These are phyloP conservation scores for Syncephalastrum racemosum DNA, from an alignment of 371 early-diverging fungal species.

Conservation along the genomic window DNA sequence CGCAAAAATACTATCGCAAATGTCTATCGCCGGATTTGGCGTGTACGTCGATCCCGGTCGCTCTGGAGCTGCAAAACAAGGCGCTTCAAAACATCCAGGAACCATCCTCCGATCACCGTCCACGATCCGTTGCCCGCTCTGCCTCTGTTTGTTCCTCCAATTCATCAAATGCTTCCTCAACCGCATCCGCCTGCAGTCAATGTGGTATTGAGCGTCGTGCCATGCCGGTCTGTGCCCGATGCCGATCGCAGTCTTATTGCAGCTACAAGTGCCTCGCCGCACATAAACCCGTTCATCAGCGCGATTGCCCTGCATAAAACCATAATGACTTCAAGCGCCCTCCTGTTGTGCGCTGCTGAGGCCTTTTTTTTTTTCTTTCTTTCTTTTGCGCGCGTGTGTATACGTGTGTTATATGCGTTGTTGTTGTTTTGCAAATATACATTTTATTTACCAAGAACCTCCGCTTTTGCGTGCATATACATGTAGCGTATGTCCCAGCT, in stretches of 20 bases:
- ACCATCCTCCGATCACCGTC: constrained; percentile 3
- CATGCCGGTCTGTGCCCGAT: constrained; percentile 29
- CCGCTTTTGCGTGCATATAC: too few relatives aligned
- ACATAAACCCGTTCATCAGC: constrained; percentile 11
- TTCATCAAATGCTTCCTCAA: not conserved
- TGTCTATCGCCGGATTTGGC: not conserved
- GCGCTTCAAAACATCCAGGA: not conserved
- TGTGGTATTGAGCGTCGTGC: constrained; percentile 19
- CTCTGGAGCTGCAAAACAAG: not conserved
- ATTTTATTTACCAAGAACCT: too few relatives aligned
- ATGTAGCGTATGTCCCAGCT: too few relatives aligned
- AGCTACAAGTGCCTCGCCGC: constrained; percentile 18
- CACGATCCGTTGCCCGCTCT: constrained; percentile 1
- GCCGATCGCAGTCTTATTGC: constrained; percentile 23
- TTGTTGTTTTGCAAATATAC: too few relatives aligned
- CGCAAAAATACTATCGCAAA: constrained; percentile 7
- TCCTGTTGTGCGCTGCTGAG: too few relatives aligned
- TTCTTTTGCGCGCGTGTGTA: too few relatives aligned
- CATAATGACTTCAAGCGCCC: too few relatives aligned
- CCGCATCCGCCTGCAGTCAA: constrained; percentile 12
- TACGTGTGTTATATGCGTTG: too few relatives aligned
- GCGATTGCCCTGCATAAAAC: too few relatives aligned
- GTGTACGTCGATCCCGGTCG: not conserved
- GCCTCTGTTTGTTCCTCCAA: constrained; percentile 4
- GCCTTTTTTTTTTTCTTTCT: too few relatives aligned